These are phyloP conservation scores for Teratosphaeria nubilosa DNA, from an alignment of 2,329 filamentous ascomycete genomes.

Conservation along the genomic window DNA sequence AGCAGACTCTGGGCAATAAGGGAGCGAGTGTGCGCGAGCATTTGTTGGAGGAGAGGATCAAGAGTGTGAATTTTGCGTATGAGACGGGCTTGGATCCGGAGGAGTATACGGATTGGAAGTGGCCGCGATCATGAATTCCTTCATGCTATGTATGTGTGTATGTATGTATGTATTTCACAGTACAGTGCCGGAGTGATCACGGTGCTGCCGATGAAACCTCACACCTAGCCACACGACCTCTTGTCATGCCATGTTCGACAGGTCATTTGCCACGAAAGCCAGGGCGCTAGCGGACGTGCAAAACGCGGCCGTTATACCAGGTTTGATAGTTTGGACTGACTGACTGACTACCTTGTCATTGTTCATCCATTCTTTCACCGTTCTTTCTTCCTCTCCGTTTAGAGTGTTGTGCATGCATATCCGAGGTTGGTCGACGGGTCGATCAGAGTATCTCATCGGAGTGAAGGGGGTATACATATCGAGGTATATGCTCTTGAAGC, in stretches of 20 bases:
- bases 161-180: too few species aligned
- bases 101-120: conserved; percentile 55
- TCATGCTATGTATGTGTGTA: too few species aligned
- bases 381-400: background rate
- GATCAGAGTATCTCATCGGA: too few species aligned
- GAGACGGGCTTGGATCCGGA: conserved; percentile 61
- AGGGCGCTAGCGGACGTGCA: background rate
- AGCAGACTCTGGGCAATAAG: conserved; percentile 49
- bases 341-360: too few species aligned
- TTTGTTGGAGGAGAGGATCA: conserved; percentile 55
- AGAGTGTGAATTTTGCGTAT: conserved; percentile 54
- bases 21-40: conserved; percentile 53
- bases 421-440: too few species aligned
- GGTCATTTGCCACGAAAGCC: background rate
- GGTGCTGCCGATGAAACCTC: background rate
- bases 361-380: background rate
- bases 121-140: too few species aligned
- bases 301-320: background rate
- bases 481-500: too few species aligned
- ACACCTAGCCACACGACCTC: background rate
- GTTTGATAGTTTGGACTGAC: background rate
- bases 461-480: too few species aligned
- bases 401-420: too few species aligned
- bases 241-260: background rate
- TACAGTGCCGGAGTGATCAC: too few species aligned